These are phyloP conservation scores for Nakataea oryzae DNA, from an alignment of 2,329 filamentous ascomycete species.

Conservation along the genomic window DNA sequence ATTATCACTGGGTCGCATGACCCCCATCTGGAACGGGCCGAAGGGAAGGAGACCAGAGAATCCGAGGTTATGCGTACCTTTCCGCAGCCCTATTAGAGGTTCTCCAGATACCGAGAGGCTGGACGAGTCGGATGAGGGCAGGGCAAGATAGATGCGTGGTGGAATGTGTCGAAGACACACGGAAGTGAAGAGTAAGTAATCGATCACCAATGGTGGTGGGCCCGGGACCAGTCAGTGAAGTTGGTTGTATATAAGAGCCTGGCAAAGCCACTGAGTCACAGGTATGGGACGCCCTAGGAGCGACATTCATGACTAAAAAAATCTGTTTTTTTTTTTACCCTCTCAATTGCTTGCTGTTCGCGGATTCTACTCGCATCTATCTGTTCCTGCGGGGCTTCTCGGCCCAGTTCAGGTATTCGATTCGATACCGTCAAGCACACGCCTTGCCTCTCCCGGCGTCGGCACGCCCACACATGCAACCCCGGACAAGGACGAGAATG, in stretches of 20 bases:
- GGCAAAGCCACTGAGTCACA: neutral
- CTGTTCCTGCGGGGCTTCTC: neutral
- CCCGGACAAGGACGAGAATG: neutral
- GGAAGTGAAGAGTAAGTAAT: neutral
- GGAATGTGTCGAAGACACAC: neutral
- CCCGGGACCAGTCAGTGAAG: neutral
- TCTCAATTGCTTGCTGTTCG: no score
- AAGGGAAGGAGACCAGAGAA: neutral
- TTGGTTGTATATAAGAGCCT: neutral
- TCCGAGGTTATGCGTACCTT: neutral
- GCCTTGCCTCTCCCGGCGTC: neutral
- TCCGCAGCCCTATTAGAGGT: no score
- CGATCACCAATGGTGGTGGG: neutral
- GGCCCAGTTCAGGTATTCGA: neutral
- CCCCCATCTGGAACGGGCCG: neutral
- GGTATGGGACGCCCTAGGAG: no score
- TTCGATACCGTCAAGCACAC: no score
- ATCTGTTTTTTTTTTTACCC: neutral
- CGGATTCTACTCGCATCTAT: neutral
- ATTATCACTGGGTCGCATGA: neutral
- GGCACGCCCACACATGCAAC: no score
- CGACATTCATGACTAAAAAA: neutral
- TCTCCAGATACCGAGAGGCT: neutral
- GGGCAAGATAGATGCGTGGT: neutral
- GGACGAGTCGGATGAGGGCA: neutral